Evolutionary conservation across 2,329 filamentous ascomycete genomes (phyloP), one percentile per base, ranked within the genome.

Genomic region (Beauveria scarabaeidicola): DNA sequence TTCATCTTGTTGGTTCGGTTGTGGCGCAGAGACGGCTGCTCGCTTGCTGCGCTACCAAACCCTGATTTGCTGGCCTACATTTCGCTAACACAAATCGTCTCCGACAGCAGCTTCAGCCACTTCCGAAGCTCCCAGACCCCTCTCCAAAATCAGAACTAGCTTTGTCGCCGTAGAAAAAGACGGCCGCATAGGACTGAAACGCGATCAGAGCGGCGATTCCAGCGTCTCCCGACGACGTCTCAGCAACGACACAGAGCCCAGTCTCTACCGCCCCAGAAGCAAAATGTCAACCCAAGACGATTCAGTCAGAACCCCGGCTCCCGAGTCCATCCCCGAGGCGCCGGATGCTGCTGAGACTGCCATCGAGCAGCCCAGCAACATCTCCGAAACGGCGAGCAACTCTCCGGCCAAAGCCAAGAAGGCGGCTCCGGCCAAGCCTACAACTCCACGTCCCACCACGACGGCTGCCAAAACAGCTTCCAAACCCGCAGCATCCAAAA

Each of bases 131-230:
- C 81, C 84, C 36, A 79, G 87, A 67, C 88, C 85, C 25, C 80
- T 91, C 44, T 90, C 88, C 63, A 90, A 88, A 73, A 85, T 91
- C 47, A 82, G 88, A 64, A 88, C 88, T 41, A 89, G 78, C 69
- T 92, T 92, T 69, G 81, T 92, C 56, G 83, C 87, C 19, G 81
- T 92, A 50, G 87, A 91, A 69, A 84, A 84, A 63, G 81, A 84
- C 72, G 82, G 82, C 58, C 75, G 79, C 48, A 74, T 84, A 64
- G 82, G 82, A 50, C 71, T 85, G 32, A 77, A 74, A 66, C 66
- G 73, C 67, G 70, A 75, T 38, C 66, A 66, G 36, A 75, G 73
- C 63, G 68, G 69, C 64, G 72, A 74, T 63, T 71, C 72, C n/a
- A 74, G 69, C 60, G 61, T 70, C 36, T 75, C 74, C 10, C 68